Evolutionary conservation across 1,284 basidiomycete genomes (phyloP).

Genomic region (Ustilago shanxiensis): DNA sequence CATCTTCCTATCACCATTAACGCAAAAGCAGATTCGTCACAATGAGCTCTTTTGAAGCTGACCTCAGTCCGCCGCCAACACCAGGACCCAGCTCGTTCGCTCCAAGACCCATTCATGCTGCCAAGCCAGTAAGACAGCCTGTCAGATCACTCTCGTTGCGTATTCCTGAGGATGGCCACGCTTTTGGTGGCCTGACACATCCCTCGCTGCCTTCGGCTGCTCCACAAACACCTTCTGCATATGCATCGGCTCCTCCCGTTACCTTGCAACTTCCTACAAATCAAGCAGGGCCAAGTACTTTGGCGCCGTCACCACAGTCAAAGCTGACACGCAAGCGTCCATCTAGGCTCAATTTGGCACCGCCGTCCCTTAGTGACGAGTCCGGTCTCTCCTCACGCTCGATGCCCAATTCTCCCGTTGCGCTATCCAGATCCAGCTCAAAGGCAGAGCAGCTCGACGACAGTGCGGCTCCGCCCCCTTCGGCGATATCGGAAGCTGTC

Average conservation of each 20-base stretch:
- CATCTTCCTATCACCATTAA: neutral
- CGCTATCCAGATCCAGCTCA: slow-evolving; percentile 26
- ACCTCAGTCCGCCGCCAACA: slow-evolving; percentile 43
- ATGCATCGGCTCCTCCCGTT: slow-evolving; percentile 17
- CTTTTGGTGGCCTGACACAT: slow-evolving; percentile 37
- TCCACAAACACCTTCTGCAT: slow-evolving; percentile 5
- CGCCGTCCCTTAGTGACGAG: slow-evolving; percentile 31
- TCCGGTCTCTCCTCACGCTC: slow-evolving; percentile 44
- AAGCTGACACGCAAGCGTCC: slow-evolving; percentile 45
- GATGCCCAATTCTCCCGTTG: slow-evolving; percentile 48
- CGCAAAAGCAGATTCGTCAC: neutral
- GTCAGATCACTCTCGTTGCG: slow-evolving; percentile 36
- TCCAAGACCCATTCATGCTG: slow-evolving; percentile 14
- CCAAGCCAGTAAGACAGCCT: slow-evolving; percentile 13
- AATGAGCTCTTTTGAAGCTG: slow-evolving; percentile 15
- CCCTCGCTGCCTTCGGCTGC: slow-evolving; percentile 21
- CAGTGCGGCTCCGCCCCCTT: neutral
- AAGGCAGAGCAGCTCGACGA: slow-evolving; percentile 26
- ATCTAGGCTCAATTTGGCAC: slow-evolving; percentile 41
- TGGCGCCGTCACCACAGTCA: slow-evolving; percentile 18
- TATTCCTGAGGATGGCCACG: slow-evolving; percentile 42
- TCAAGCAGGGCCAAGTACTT: slow-evolving; percentile 19
- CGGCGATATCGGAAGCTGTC: slow-evolving; percentile 42
- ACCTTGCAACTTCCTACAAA: slow-evolving; percentile 12
- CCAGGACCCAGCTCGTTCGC: slow-evolving; percentile 49